phyloP scores from a whole-genome alignment of 371 early-diverging fungal species.

The Funneliformis caledonium region DNA sequence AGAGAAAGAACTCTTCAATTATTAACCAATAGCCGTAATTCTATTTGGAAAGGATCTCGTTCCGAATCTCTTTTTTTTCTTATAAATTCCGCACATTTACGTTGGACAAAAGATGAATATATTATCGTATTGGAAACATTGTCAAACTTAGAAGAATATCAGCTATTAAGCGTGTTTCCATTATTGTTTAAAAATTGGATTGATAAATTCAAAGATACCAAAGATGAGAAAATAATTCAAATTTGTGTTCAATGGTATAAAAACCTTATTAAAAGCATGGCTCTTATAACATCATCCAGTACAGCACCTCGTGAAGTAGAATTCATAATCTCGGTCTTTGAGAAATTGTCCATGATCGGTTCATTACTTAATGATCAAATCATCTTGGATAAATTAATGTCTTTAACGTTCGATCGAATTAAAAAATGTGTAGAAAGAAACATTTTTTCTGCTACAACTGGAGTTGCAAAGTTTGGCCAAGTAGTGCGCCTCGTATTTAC shows the following conservation, averaged over 20 bases:
- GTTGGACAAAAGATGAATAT: conserved; percentile 13
- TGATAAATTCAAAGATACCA: not conserved
- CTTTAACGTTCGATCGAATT: not conserved
- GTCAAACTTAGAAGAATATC: not conserved
- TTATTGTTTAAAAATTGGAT: not conserved
- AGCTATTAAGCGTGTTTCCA: conserved; percentile 11
- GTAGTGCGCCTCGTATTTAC: not conserved
- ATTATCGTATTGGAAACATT: not conserved
- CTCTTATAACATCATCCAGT: not conserved
- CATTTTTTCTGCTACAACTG: not conserved
- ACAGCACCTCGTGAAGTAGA: not conserved
- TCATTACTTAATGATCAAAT: not conserved
- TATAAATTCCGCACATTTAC: not conserved
- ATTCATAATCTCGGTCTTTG: not conserved
- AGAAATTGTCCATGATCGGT: not conserved
- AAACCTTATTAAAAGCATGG: not conserved
- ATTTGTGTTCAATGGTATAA: conserved; percentile 31
- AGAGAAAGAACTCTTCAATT: not conserved
- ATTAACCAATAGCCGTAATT: not conserved
- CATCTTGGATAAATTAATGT: not conserved
- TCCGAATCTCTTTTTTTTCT: not conserved
- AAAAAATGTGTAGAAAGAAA: not conserved
- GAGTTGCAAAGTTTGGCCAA: not conserved
- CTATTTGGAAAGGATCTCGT: not conserved
- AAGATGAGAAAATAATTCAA: not conserved